Evolutionary conservation across 768 basidiomycete genomes (phyloP), one percentile per base, ranked within the genome.

Genomic region (Leccinum imitatum): DNA sequence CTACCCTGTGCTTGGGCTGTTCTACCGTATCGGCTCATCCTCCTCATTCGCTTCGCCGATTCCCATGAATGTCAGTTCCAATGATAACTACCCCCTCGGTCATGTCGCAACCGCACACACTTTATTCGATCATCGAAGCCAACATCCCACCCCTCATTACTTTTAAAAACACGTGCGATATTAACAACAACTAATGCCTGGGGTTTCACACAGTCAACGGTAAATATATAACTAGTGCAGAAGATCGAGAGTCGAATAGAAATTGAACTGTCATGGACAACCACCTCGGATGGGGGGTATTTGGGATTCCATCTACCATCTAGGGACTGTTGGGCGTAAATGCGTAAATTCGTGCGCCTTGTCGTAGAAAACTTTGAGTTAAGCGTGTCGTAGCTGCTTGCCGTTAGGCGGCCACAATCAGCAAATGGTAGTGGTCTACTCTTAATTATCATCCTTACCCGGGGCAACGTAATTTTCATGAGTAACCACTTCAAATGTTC

Each of bases 401-500:
- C 60, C 65, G 63, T 65, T 58, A 56, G 58, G 53, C 54, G 27
- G 44, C 52, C 54, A 19, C 44, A 47, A 47, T 67, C 66, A 73
- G 64, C 44, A 63, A 63, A 50, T 52, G 23, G 15, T 46, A 7
- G 30, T 27, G 57, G 54, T 60, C 70, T 56, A 65, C 66, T 56
- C 27, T 56, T 56, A 68, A 66, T 35, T 30, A 30, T 62, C 54
- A 55, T 47, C 75, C 91, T 75, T 74, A 95, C 94, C 83, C 61
- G 87, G 88, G 54, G 91, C 92, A 61, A 83, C 79, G 74, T 96
- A 97, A 67, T 86, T 81, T 59, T 80, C 76, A 67, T 87, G 83
- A 17, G 87, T 78, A 33, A 90, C 79, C 57, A 94, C 92, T 54
- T 93, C 89, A 74, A 97, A 95, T 3, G 86, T 71, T 52, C 82